These are phyloP conservation scores for Trichoderma simmonsii DNA, from an alignment of 2,329 filamentous ascomycete genomes.

Conservation along the genomic window DNA sequence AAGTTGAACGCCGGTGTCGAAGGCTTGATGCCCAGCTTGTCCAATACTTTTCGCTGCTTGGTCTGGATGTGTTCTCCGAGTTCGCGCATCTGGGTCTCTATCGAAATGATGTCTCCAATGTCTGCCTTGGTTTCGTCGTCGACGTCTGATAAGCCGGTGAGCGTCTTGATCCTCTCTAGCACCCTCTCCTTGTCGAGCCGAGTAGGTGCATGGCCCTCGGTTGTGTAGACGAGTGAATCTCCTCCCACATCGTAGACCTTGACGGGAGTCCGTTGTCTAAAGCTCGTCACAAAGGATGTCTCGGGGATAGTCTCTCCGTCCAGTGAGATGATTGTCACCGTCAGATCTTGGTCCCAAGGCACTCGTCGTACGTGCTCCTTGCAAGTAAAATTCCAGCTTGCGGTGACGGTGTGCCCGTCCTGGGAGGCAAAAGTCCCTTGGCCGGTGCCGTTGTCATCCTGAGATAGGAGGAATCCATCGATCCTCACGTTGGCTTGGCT, in stretches of 20 bases:
- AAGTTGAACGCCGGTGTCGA: neutral
- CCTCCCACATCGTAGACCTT: slow-evolving; percentile 11
- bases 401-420: slow-evolving; percentile 11
- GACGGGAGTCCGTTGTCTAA: slow-evolving; percentile 3
- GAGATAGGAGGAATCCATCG: slow-evolving; percentile 14
- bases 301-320: slow-evolving; percentile 11
- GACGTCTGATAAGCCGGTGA: neutral
- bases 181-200: neutral
- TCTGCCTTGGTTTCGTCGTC: neutral
- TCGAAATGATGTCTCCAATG: neutral
- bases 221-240: slow-evolving; percentile 11
- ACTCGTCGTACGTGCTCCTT: neutral
- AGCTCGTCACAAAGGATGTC: slow-evolving; percentile 10
- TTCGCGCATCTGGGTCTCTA: slow-evolving; percentile 5
- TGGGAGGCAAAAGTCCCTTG: slow-evolving; percentile 14
- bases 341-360: slow-evolving; percentile 14
- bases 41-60: slow-evolving; percentile 10
- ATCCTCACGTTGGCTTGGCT: slow-evolving; percentile 8
- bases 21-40: neutral
- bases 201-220: neutral
- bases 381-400: slow-evolving; percentile 19
- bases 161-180: neutral
- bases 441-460: slow-evolving; percentile 17
- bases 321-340: slow-evolving; percentile 9
- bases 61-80: neutral